Base-by-base conservation (phyloP, 179 eudicot species). In the Amaranthus tricolor region DNA sequence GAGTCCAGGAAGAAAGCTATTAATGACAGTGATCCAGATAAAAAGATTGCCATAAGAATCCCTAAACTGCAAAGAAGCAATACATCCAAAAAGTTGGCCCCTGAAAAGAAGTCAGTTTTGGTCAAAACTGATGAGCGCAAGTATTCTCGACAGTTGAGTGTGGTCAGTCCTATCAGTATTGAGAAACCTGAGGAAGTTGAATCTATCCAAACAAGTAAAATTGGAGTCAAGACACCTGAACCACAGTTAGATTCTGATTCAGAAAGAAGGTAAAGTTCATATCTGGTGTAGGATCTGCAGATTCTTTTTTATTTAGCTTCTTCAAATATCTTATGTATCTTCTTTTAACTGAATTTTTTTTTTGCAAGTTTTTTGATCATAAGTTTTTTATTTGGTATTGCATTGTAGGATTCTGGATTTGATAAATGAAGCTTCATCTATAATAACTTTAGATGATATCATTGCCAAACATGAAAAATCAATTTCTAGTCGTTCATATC, bases 371-470 rank as follows among this genome's bases (percentile, higher is more conserved):
- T 4, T 63, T 6, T 43, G 0, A 63, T 6, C 12, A 44, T 19
- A 10, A 14, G 66, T 73, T 64, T 76, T 65, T 45, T 76, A 44
- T 68, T 50, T 70, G 43, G 70, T 44, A 47, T 64, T 45, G 31
- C 47, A 11, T 62, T 82, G 81, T 86, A 92, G 98, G 79, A 84
- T 94, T 44, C 78, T 83, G 31, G 80, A 66, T 21, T 71, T 94
- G 55, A 85, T 94, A 61, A 66, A 86, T 73, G 77, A 80, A 47
- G 84, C 91, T 11, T 67, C 81, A 31, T 80, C 94, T 70, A 79
- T 87, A 55, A 78, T 92, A 64, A 85, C 87, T 47, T 4, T 66
- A 82, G 88, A 86, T 75, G 89, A 89, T 64, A 80, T 90, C 66
- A 73, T 84, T 48, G 77, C 68, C 52, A 86, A 85, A 56, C 89